Evolutionary conservation across 805 yeast genomes (phyloP), one percentile per base, ranked within the genome.

Genomic region (Yarrowia yakushimensis): DNA sequence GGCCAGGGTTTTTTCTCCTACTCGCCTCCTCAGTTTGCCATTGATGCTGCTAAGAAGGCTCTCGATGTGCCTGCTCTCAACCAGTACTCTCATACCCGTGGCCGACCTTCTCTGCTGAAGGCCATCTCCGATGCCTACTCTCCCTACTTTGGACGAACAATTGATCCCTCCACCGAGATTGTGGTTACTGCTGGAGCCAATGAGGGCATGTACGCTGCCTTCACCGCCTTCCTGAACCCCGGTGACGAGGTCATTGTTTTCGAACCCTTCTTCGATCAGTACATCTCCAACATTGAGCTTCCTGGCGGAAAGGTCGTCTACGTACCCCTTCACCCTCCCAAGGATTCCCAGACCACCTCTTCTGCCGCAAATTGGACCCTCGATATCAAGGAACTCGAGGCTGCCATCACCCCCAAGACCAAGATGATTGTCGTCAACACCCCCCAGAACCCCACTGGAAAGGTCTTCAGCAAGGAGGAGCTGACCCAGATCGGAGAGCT

Each of bases 1-100:
- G 99, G 99, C 33, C 99, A 94, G 74, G 99, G 99, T 1, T 94
- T 94, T 76, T 94, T 94, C 78, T 90, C 97, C 1, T 94, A 93
- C 73, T 82, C 92, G 30, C 99, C 99, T 2, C 99, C 99, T 0
- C 82, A 85, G n/a, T 94, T 94, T 75, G 97, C 96, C 15, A 79
- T 88, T 64, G 81, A 84, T 11, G 96, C 97, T 7, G 96, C 93
- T 17, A 82, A 85, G 66, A 79, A 81, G 43, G 93, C 97, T 0
- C 78, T 91, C 46, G 85, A 83, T 62, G 78, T 77, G 33, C 86
- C 98, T 3, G 79, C 85, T 64, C 83, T 83, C 72, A 94, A 94
- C 75, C 99, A 94, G 75, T 94, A 94, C 71, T 90, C 98, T 3
- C 97, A 87, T 17, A 88, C 98, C 4, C 82, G 85, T 65, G 99